A percentile compares a stretch with the other conserved stretches of the same genome.
Conservation (phyloP, 768 basidiomycete genomes). For the Lactarius quietus region DNA sequence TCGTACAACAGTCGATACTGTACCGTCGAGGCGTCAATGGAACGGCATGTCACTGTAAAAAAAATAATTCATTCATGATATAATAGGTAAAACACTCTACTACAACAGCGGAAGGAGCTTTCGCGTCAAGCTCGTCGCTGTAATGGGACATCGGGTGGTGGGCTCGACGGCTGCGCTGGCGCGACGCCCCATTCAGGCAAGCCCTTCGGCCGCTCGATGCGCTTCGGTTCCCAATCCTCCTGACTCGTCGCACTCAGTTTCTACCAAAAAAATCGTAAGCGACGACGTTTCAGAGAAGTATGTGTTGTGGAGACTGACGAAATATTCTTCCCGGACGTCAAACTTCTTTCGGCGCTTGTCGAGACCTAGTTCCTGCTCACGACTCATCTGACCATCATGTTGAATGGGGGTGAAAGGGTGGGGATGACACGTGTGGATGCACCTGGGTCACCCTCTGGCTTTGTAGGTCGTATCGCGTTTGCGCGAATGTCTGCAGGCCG, state of each 20-base stretch:
- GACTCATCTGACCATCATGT: constrained; percentile 49
- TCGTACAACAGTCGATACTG: neutral
- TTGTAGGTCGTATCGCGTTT: constrained; percentile 87
- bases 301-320: constrained; percentile 53
- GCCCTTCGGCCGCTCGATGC: constrained; percentile 79
- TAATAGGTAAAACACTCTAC: neutral
- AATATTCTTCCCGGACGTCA: constrained; percentile 95
- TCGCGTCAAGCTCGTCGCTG: constrained; percentile 4
- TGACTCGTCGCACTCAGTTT: constrained; percentile 59
- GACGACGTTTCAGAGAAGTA: neutral
- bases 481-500: constrained; percentile 77
- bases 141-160: constrained; percentile 1
- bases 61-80: neutral
- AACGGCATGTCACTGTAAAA: neutral
- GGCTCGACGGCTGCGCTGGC: constrained; percentile 50
- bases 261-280: constrained; percentile 34
- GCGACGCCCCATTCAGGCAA: constrained; percentile 93
- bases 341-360: constrained; percentile 71
- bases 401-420: neutral
- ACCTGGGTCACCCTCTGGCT: constrained; percentile 75
- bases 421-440: constrained; percentile 15
- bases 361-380: constrained; percentile 75
- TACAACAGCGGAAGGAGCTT: neutral
- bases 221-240: constrained; percentile 83
- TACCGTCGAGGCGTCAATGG: neutral